phyloP scores from a whole-genome alignment of 1,284 basidiomycete genomes.

The Anthracocystis setariae region DNA sequence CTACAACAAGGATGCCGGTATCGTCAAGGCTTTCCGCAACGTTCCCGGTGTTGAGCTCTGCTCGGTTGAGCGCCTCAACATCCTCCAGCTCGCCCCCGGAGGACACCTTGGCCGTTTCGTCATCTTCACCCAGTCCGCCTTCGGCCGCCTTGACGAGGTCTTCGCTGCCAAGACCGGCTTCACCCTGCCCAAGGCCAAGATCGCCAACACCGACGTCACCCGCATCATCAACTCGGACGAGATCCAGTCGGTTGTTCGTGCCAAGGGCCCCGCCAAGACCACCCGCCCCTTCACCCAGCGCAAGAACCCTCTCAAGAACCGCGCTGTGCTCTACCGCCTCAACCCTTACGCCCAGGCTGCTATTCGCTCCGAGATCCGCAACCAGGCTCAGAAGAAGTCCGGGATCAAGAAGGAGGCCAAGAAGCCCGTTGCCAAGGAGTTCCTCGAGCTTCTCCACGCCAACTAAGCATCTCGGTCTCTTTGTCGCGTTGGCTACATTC shows the following conservation, averaged over 20 bases:
- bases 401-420: slow-evolving; percentile 63
- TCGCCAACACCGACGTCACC: slow-evolving; percentile 95
- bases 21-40: slow-evolving; percentile 98
- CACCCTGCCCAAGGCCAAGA: slow-evolving; percentile 76
- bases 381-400: slow-evolving; percentile 60
- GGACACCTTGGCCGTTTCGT: slow-evolving; percentile 98
- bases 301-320: slow-evolving; percentile 96
- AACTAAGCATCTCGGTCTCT: slow-evolving; percentile 28
- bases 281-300: slow-evolving; percentile 98
- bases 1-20: slow-evolving; percentile 97
- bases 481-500: slow-evolving; percentile 3
- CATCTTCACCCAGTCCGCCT: slow-evolving; percentile 98
- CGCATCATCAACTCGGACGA: slow-evolving; percentile 86
- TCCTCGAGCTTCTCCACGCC: slow-evolving; percentile 78
- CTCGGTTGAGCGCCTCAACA: slow-evolving; percentile 92
- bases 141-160: slow-evolving; percentile 89
- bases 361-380: slow-evolving; percentile 63
- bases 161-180: slow-evolving; percentile 89
- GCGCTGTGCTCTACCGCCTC: slow-evolving; percentile 94
- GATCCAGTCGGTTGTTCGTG: slow-evolving; percentile 82
- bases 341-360: slow-evolving; percentile 90
- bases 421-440: slow-evolving; percentile 79
- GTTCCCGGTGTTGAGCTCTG: slow-evolving; percentile 97
- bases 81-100: slow-evolving; percentile 98
- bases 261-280: slow-evolving; percentile 80